A percentile compares a stretch with the other conserved stretches of the same genome.
Evolutionary conservation across 192 early-diverging fungal genomes (phyloP).

Genomic region (Mortierella alpina): DNA sequence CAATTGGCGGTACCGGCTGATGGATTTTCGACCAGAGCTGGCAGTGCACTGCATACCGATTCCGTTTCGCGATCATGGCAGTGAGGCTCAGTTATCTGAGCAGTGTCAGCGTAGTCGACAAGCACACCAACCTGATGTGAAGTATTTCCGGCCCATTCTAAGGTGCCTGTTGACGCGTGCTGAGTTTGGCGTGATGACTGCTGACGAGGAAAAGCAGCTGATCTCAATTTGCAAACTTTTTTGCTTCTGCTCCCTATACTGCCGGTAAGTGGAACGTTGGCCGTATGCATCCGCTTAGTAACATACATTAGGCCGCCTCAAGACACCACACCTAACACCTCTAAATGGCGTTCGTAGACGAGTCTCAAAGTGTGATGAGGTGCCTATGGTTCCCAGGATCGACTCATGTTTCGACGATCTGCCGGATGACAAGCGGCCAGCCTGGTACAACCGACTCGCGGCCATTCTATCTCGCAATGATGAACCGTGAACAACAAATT

Average conservation of each 20-base stretch:
- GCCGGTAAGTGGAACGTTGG: background rate
- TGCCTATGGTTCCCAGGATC: background rate
- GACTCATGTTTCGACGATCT: constrained; percentile 21
- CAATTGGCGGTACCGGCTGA: too few relatives aligned
- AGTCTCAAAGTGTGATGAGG: background rate
- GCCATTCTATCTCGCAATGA: constrained; percentile 14
- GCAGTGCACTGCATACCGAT: too few relatives aligned
- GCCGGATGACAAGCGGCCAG: constrained; percentile 4
- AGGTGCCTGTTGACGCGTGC: constrained; percentile 25
- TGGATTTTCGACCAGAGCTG: too few relatives aligned
- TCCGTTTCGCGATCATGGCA: background rate
- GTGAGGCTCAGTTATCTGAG: background rate
- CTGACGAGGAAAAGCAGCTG: constrained; percentile 26
- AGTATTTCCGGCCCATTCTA: constrained; percentile 14
- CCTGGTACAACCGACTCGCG: constrained; percentile 26
- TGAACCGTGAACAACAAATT: background rate
- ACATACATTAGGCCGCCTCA: background rate
- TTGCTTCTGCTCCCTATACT: constrained; percentile 26
- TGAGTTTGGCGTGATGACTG: constrained; percentile 24
- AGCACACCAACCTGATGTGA: constrained; percentile 8
- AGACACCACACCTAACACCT: background rate
- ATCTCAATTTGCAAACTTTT: constrained; percentile 15
- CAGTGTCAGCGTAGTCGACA: background rate
- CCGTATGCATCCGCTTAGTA: background rate
- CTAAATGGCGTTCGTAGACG: background rate